Base-by-base conservation (phyloP, 192 early-diverging fungal genomes). In the Physocladia obscura region DNA sequence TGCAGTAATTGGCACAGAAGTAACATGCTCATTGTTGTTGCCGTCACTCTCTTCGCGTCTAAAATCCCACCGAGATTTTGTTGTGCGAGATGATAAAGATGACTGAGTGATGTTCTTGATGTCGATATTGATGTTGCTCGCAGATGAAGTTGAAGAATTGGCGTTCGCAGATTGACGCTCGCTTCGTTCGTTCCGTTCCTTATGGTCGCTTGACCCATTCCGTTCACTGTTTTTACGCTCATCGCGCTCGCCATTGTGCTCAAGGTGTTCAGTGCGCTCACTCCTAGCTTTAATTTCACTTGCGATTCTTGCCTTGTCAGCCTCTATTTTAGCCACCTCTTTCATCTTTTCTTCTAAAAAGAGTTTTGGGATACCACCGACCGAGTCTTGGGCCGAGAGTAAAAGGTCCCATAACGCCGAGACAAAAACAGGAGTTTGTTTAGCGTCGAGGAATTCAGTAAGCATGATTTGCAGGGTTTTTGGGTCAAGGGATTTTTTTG, bases 391-490 rank as follows among this genome's bases (percentile, higher is more conserved):
- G 2, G 97, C 97, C 72, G 88, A 90, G n/a, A 97, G 69, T 6
- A 98, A 77, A 13, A 96, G 77, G n/a, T 80, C 80, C 97, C 97
- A 99, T 13, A 99, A 84, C 60, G 91, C 89, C 37, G 87, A 80
- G 70, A 97, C 89, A 78, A 99, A 98, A 3, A 61, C 74, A 32
- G 81, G 79, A 3, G 97, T 82, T 34, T 68, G n/a, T 21, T 92
- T 93, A 22, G 81, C 82, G 69, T 95, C 93, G 22, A 99, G 77
- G 64, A 99, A 99, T 11, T 95, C 94, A 2, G 94, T 94, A 6
- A 99, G 81, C 67, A 93, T 93, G 61, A 98, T 94, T 76, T 99
- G 97, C 82, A 99, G 93, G 21, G 83, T 69, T 63, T 88, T 90
- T 39, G 95, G 92, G 77, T 98, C 96, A 11, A 90, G 57, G 17